phyloP scores from a whole-genome alignment of 345 rosid genomes.

The Nasturtium officinale region DNA sequence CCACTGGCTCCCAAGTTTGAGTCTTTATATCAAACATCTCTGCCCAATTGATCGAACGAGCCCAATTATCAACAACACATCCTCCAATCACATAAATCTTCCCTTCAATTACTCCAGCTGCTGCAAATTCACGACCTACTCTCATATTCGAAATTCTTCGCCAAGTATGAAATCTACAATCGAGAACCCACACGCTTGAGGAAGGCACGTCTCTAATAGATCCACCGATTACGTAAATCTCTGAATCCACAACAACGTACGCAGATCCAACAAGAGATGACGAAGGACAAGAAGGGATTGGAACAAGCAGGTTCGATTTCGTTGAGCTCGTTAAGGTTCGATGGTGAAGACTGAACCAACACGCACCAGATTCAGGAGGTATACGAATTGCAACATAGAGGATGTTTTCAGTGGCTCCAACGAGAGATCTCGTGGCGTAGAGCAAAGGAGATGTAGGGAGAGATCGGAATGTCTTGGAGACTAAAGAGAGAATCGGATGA shows the following conservation, averaged over 20 bases:
- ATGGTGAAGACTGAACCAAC: slow-evolving; percentile 56
- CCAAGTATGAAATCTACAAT: slow-evolving; percentile 71
- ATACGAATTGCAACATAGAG: slow-evolving; percentile 69
- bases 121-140: slow-evolving; percentile 77
- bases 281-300: slow-evolving; percentile 59
- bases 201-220: slow-evolving; percentile 70
- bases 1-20: slow-evolving; percentile 60
- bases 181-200: slow-evolving; percentile 70
- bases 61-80: slow-evolving; percentile 53
- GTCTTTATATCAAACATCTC: slow-evolving; percentile 64
- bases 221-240: slow-evolving; percentile 74
- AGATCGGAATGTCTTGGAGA: slow-evolving; percentile 65
- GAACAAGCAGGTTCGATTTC: slow-evolving; percentile 44
- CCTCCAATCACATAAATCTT: slow-evolving; percentile 84
- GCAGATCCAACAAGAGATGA: slow-evolving; percentile 65
- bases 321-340: neutral
- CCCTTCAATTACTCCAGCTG: slow-evolving; percentile 63
- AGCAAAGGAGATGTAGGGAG: slow-evolving; percentile 62
- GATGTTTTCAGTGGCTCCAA: slow-evolving; percentile 51
- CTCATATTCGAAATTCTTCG: slow-evolving; percentile 57
- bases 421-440: slow-evolving; percentile 62
- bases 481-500: slow-evolving; percentile 63
- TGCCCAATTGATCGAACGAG: slow-evolving; percentile 70
- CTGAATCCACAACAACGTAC: slow-evolving; percentile 54
- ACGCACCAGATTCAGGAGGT: slow-evolving; percentile 47